Percentiles rank a stretch among this genome's conserved stretches.
Evolutionary conservation across 2,329 filamentous ascomycete genomes (phyloP).

Genomic region (Fusarium sp.): DNA sequence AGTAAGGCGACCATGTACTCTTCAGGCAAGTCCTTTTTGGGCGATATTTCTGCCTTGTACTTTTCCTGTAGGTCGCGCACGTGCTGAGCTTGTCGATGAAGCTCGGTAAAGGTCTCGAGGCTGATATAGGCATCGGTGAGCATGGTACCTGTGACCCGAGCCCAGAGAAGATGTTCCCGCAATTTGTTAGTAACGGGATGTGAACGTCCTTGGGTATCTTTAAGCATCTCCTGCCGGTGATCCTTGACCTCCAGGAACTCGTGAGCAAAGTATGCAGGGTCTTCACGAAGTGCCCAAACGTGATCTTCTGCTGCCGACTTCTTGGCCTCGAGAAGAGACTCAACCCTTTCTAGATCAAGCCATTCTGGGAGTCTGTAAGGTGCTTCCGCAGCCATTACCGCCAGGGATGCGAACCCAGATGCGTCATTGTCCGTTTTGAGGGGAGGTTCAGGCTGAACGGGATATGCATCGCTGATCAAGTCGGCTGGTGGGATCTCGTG

Average conservation of each 20-base stretch:
- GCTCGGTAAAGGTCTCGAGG: conserved; percentile 51
- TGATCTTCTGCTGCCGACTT: conserved; percentile 59
- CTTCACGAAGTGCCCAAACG: conserved; percentile 63
- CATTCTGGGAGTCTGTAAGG: conserved; percentile 60
- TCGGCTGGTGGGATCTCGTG: conserved; percentile 54
- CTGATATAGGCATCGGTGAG: conserved; percentile 47
- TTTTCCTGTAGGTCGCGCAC: conserved; percentile 46
- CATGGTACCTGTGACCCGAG: conserved; percentile 48
- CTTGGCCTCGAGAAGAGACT: conserved; percentile 54
- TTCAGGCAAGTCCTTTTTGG: conserved; percentile 43
- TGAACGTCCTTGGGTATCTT: conserved; percentile 47
- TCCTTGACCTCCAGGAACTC: conserved; percentile 54
- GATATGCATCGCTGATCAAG: conserved; percentile 41
- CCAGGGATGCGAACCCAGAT: conserved; percentile 50
- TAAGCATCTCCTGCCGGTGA: conserved; percentile 54
- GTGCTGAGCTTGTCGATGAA: conserved; percentile 46
- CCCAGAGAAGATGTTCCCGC: conserved; percentile 48
- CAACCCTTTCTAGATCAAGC: conserved; percentile 56
- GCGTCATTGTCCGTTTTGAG: conserved; percentile 43
- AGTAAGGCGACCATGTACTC: conserved; percentile 51
- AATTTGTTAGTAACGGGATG: conserved; percentile 34
- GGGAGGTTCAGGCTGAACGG: conserved; percentile 51
- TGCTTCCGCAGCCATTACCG: conserved; percentile 55
- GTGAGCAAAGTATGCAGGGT: conserved; percentile 63
- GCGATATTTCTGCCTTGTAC: conserved; percentile 46